Evolutionary conservation across 805 yeast species (phyloP).

Genomic region (Zygotorulaspora florentina): DNA sequence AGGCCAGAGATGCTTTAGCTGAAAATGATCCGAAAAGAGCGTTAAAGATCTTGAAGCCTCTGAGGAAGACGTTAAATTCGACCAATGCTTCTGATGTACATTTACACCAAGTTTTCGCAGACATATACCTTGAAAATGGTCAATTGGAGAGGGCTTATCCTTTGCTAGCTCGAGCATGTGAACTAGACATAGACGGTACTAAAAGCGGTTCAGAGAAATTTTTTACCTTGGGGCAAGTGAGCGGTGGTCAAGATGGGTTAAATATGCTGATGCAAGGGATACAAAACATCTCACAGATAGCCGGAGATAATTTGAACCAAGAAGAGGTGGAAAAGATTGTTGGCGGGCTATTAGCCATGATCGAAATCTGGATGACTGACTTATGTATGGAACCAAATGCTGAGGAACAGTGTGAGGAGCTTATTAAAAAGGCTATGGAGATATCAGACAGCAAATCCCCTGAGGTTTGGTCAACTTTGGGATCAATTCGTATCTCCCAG

Average conservation of each 20-base stretch:
- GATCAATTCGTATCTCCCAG: constrained; percentile 88
- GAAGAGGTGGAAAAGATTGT: constrained; percentile 56
- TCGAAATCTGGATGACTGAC: constrained; percentile 98
- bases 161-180: constrained; percentile 54
- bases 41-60: constrained; percentile 34
- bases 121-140: constrained; percentile 73
- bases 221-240: constrained; percentile 83
- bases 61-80: constrained; percentile 25
- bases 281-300: constrained; percentile 31
- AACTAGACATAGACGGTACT: constrained; percentile 61
- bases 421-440: constrained; percentile 60
- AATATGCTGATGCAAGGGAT: constrained; percentile 60
- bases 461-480: constrained; percentile 76
- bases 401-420: constrained; percentile 69
- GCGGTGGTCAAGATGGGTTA: constrained; percentile 78
- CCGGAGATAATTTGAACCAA: constrained; percentile 28
- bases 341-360: constrained; percentile 75
- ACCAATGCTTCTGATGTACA: constrained; percentile 38
- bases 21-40: constrained; percentile 35
- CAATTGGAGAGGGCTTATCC: constrained; percentile 75
- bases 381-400: constrained; percentile 92
- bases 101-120: constrained; percentile 60
- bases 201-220: constrained; percentile 72
- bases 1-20: constrained; percentile 25
- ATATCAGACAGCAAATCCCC: constrained; percentile 57